These are phyloP conservation scores for Pseudohalonectria lignicola DNA, from an alignment of 2,329 filamentous ascomycete genomes.

Conservation along the genomic window DNA sequence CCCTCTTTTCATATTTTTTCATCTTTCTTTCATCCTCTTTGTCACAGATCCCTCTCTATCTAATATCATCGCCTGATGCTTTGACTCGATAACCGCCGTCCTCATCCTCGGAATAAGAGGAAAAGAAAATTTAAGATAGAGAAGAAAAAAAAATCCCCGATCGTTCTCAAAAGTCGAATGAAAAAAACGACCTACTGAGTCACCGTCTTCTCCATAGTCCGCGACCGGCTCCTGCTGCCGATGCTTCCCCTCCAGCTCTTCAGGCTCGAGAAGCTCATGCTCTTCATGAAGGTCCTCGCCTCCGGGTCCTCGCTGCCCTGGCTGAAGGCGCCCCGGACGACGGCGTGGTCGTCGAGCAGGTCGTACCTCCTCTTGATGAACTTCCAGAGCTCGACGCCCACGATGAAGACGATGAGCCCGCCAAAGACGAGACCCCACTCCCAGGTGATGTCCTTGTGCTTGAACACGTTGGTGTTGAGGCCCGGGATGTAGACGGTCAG, in stretches of 20 bases:
- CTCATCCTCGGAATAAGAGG: too few relatives aligned
- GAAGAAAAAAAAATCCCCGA: too few relatives aligned
- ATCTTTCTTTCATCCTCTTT: too few relatives aligned
- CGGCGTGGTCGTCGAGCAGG: slow-evolving; percentile 39
- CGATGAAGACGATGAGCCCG: slow-evolving; percentile 52
- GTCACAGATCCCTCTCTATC: too few relatives aligned
- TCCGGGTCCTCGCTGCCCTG: slow-evolving; percentile 38
- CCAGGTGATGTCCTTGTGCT: slow-evolving; percentile 61
- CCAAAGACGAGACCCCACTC: slow-evolving; percentile 63
- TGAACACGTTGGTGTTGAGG: slow-evolving; percentile 61
- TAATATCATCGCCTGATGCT: too few relatives aligned
- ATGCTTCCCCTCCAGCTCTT: slow-evolving; percentile 18
- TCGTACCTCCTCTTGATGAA: slow-evolving; percentile 47
- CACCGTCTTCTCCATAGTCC: too few relatives aligned
- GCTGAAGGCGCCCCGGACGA: slow-evolving; percentile 37
- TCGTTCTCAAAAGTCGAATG: too few relatives aligned
- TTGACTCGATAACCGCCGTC: too few relatives aligned
- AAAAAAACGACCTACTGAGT: too few relatives aligned
- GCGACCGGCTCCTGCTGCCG: slow-evolving; percentile 2
- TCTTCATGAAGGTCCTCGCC: slow-evolving; percentile 31
- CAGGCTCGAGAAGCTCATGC: slow-evolving; percentile 41
- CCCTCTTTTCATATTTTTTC: too few relatives aligned
- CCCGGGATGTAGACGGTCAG: slow-evolving; percentile 62
- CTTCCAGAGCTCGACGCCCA: slow-evolving; percentile 64
- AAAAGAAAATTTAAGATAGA: too few relatives aligned